Evolutionary conservation across 2,329 filamentous ascomycete genomes (phyloP), one percentile per base, ranked within the genome.

Genomic region (Penicillium sp.): DNA sequence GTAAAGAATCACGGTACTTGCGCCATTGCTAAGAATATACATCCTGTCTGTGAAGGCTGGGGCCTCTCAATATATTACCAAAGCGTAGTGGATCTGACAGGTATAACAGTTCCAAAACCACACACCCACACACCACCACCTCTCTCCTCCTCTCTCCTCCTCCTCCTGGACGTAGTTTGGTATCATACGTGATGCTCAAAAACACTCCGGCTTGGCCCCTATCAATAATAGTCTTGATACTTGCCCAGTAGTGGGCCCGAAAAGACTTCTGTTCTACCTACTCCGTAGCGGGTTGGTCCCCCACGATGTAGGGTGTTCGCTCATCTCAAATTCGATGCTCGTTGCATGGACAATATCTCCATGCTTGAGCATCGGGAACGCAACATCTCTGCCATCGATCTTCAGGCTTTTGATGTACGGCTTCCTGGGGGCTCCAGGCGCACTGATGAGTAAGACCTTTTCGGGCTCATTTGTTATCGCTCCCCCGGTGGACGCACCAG

Each of bases 241-340:
- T n/a, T n/a, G n/a, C n/a, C n/a, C n/a, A n/a, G n/a, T n/a, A n/a
- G n/a, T n/a, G n/a, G n/a, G n/a, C n/a, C n/a, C 16, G 27, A 14
- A 29, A 29, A 29, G n/a, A 7, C 9, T 29, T 7, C 27, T 14
- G 16, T 10, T 14, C 9, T 4, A n/a, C 15, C 8, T 20, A 10
- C 21, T 23, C 23, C 36, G 33, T 7, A 11, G 3, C n/a, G 30
- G 36, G 7, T 8, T 25, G 17, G 14, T 41, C 5, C 60, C 65
- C 64, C 64, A 66, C 2, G 38, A 28, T 31, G 59, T 68, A 7
- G 67, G 67, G 19, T 41, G 55, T 2, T 62, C 56, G 26, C 64
- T 69, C 72, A 75, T 74, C 36, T 71, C 67, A 57, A 74, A 73
- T 23, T 60, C 62, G 39, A 75, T 68, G 26, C 39, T 54, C 11